Evolutionary conservation across 805 yeast species (phyloP), one percentile per base, ranked within the genome.

Genomic region (Kluyveromyces siamensis): DNA sequence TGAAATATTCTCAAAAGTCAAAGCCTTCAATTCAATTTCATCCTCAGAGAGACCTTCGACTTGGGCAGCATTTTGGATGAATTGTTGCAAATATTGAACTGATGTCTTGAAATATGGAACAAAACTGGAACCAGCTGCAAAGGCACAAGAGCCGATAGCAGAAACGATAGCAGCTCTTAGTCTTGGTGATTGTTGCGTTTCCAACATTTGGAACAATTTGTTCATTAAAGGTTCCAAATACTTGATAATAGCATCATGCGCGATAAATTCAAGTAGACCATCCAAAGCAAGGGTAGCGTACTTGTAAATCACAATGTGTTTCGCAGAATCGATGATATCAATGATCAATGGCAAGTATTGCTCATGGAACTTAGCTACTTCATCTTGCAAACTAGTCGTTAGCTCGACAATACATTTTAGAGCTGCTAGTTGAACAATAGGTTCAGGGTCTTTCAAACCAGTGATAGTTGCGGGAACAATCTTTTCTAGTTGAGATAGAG

Each of bases 111-210:
- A 91, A 73, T 77, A 93, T 51, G 98, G 97, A 51, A 77, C 72
- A 70, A 87, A 93, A 38, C 85, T 77, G 59, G 83, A 82, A 69
- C 97, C 96, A 41, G 96, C 81, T 49, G 98, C 96, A 63, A 84
- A 89, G 27, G 99, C 98, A 51, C 96, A 87, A 38, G 98, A 90
- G 48, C 98, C 98, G 65, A 93, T 87, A 38, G 97, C 96, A 47
- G 96, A 86, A 51, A 93, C 96, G 62, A 86, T 83, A 51, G 87
- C 87, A 44, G 86, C 72, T 66, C 81, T 84, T 62, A 86, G 73
- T 51, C 69, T 70, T 14, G 95, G 79, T 19, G 90, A 84, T 57
- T 81, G 76, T 44, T 95, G 87, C 53, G 77, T 74, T 59, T 80
- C 83, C 59, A 91, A 77, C 86, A 93, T 84, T 50, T 77, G 80